Percentiles rank a stretch among this genome's conserved stretches.
Conservation (phyloP, 225 moss, liverwort and hornwort genomes). For the Physcomitrium patens region DNA sequence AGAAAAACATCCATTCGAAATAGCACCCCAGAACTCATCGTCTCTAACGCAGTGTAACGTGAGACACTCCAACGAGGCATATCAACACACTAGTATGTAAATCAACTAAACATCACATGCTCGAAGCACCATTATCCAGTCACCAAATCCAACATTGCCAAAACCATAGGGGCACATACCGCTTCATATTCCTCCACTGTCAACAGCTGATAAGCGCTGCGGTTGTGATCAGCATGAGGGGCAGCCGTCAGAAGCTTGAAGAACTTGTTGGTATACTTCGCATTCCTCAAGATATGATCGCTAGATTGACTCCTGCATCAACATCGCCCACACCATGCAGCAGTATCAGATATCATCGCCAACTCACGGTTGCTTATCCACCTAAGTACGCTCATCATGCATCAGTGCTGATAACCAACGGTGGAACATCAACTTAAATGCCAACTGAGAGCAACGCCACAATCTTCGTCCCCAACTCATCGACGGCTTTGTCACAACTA, state of each 20-base stretch:
- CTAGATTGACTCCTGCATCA: slow-evolving; percentile 79
- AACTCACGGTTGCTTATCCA: background rate
- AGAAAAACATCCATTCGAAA: background rate
- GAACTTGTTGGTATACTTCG: slow-evolving; percentile 75
- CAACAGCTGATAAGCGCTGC: slow-evolving; percentile 69
- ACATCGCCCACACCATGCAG: slow-evolving; percentile 16
- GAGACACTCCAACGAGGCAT: background rate
- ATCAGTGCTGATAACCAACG: slow-evolving; percentile 14
- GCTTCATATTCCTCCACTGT: slow-evolving; percentile 72
- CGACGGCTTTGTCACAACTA: background rate
- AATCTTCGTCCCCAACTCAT: background rate
- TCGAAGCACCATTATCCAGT: background rate
- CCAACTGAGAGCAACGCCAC: background rate
- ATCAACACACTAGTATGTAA: background rate
- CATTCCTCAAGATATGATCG: slow-evolving; percentile 64
- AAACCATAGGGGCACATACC: slow-evolving; percentile 43
- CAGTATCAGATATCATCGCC: slow-evolving; percentile 9
- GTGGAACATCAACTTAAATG: background rate
- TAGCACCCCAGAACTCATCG: background rate
- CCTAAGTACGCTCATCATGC: background rate
- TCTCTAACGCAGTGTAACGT: background rate
- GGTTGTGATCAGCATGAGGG: slow-evolving; percentile 65
- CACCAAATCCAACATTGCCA: slow-evolving; percentile 15
- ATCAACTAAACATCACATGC: slow-evolving; percentile 10
- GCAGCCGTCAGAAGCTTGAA: slow-evolving; percentile 82